Evolutionary conservation across 768 basidiomycete species (phyloP).

Genomic region (Xanthoconium stramineum): DNA sequence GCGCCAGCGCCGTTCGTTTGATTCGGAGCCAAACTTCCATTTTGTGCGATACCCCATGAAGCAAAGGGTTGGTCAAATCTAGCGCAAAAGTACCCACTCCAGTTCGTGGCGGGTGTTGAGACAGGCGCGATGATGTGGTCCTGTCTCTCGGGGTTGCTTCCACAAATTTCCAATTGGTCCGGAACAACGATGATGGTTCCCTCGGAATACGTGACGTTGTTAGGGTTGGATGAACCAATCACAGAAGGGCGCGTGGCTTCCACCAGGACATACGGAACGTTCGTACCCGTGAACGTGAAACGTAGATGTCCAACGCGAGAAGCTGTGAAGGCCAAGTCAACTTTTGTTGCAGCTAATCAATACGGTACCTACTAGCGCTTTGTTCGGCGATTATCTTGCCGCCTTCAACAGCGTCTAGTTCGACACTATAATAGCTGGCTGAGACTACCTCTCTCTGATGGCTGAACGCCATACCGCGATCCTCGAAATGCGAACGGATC

Average conservation of each 20-base stretch:
- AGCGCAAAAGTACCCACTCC: constrained; percentile 53
- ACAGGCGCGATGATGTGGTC: constrained; percentile 66
- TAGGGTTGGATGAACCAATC: constrained; percentile 48
- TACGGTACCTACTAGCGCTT: constrained; percentile 51
- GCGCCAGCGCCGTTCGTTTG: constrained; percentile 37
- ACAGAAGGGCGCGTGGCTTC: constrained; percentile 65
- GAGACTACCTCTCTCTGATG: constrained; percentile 53
- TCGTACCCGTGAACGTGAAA: constrained; percentile 55
- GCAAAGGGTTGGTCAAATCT: constrained; percentile 48
- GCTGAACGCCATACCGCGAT: constrained; percentile 53
- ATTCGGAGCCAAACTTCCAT: constrained; percentile 35
- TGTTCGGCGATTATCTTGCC: constrained; percentile 55
- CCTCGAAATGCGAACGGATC: constrained; percentile 53
- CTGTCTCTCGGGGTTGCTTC: constrained; percentile 65
- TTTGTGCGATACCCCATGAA: constrained; percentile 49
- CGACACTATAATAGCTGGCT: constrained; percentile 54
- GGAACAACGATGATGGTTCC: constrained; percentile 50
- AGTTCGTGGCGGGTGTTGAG: constrained; percentile 37
- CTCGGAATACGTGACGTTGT: constrained; percentile 49
- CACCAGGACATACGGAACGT: constrained; percentile 56
- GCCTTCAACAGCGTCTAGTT: constrained; percentile 50
- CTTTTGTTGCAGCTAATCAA: not conserved
- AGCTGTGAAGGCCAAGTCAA: constrained; percentile 40
- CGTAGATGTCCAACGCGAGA: constrained; percentile 74
- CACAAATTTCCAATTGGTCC: constrained; percentile 48